Conservation (phyloP, 1,284 basidiomycete genomes). For the Rhodotorula sp. region DNA sequence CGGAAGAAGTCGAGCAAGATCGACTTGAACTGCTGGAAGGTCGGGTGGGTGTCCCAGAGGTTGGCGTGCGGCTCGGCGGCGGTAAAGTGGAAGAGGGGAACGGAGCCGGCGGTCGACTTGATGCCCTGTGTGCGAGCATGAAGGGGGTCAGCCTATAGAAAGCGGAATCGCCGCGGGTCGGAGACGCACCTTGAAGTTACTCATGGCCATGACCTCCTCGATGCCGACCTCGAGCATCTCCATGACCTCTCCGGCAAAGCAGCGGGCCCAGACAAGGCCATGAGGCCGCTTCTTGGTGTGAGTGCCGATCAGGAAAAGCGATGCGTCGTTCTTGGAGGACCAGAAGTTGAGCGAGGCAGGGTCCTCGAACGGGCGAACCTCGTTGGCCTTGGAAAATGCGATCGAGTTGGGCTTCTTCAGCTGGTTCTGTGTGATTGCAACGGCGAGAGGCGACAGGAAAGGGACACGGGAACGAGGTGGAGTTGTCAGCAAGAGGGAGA, state of each 20-base stretch:
- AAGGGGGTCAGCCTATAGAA: background rate
- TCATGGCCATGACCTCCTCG: slow-evolving; percentile 74
- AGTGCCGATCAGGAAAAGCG: slow-evolving; percentile 85
- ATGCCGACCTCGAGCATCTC: slow-evolving; percentile 96
- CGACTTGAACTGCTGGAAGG: slow-evolving; percentile 88
- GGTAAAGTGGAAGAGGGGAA: slow-evolving; percentile 92
- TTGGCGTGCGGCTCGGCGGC: slow-evolving; percentile 58
- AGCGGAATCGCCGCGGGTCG: slow-evolving; percentile 42
- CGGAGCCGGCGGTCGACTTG: slow-evolving; percentile 87
- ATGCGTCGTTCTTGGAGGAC: slow-evolving; percentile 90
- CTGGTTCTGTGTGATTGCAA: slow-evolving; percentile 76
- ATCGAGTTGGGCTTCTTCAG: slow-evolving; percentile 86
- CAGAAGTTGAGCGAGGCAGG: slow-evolving; percentile 83
- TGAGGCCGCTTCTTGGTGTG: slow-evolving; percentile 94
- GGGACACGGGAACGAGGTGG: no score
- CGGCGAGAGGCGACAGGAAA: background rate
- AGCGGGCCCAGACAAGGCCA: slow-evolving; percentile 80
- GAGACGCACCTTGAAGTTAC: slow-evolving; percentile 70
- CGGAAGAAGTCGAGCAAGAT: slow-evolving; percentile 85
- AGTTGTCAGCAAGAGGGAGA: background rate
- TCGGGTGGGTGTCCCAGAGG: slow-evolving; percentile 86
- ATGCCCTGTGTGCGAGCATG: slow-evolving; percentile 46
- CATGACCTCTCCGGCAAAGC: slow-evolving; percentile 82
- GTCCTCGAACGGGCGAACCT: slow-evolving; percentile 88
- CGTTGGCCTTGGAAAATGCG: slow-evolving; percentile 84